Percentiles rank a stretch among this genome's conserved stretches.
Conservation (phyloP, 768 basidiomycete species). For the Baorangia bicolor region DNA sequence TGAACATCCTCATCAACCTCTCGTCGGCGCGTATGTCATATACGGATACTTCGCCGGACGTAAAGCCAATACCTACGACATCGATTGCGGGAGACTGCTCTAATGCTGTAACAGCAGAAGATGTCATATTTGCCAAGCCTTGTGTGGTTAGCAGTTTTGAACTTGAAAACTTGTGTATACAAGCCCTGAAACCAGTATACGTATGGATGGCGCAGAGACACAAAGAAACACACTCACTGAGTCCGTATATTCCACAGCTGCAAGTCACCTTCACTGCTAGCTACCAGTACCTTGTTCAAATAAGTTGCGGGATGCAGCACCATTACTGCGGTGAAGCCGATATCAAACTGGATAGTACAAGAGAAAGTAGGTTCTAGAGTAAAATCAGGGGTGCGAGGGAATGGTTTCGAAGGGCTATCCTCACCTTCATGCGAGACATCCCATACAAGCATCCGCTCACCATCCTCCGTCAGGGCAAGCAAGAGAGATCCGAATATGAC, state of each 20-base stretch:
- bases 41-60: conserved; percentile 83
- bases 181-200: conserved; percentile 48
- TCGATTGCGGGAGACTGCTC: conserved; percentile 95
- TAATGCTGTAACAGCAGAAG: conserved; percentile 66
- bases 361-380: conserved; percentile 28
- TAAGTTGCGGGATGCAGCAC: conserved; percentile 95
- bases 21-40: conserved; percentile 92
- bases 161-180: conserved; percentile 76
- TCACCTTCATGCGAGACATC: conserved; percentile 60
- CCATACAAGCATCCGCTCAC: conserved; percentile 77
- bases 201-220: neutral
- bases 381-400: conserved; percentile 12
- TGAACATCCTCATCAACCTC: conserved; percentile 81
- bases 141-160: conserved; percentile 48
- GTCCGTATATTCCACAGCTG: conserved; percentile 95
- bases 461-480: conserved; percentile 77
- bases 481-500: conserved; percentile 80
- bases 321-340: conserved; percentile 79
- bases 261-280: conserved; percentile 75
- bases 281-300: conserved; percentile 90
- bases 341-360: conserved; percentile 73
- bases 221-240: conserved; percentile 46
- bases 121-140: conserved; percentile 27
- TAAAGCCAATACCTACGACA: conserved; percentile 89
- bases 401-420: conserved; percentile 13